Evolutionary conservation across 2,329 filamentous ascomycete species (phyloP).

Genomic region (Aspergillus aculeatus): DNA sequence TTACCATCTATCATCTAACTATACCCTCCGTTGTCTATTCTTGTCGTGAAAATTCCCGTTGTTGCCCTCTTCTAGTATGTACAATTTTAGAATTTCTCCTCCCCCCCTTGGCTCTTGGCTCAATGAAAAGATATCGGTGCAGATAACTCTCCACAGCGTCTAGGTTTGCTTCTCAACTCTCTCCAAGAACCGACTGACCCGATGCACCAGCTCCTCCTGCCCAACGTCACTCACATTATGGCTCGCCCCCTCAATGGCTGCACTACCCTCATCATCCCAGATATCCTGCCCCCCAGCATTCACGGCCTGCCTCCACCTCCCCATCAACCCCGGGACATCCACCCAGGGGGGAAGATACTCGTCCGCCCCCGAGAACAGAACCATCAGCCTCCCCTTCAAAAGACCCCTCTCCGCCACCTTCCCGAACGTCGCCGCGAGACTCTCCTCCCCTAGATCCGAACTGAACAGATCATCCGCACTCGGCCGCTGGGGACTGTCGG

Average conservation of each 20-base stretch:
- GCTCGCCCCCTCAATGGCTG: slow-evolving; percentile 48
- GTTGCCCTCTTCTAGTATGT: not conserved
- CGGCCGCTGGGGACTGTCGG: slow-evolving; percentile 52
- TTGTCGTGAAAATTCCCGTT: not conserved
- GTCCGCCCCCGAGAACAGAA: slow-evolving; percentile 49
- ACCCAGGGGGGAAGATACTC: slow-evolving; percentile 46
- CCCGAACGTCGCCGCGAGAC: slow-evolving; percentile 65
- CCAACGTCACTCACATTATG: slow-evolving; percentile 52
- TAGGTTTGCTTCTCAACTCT: slow-evolving; percentile 17
- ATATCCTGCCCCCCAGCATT: slow-evolving; percentile 32
- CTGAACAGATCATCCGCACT: slow-evolving; percentile 87
- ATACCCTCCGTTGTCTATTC: slow-evolving; percentile 1
- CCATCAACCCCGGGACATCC: slow-evolving; percentile 45
- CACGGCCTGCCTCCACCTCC: slow-evolving; percentile 46
- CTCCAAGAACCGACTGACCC: slow-evolving; percentile 35
- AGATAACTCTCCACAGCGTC: not conserved
- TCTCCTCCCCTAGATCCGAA: slow-evolving; percentile 65
- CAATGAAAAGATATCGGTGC: not conserved
- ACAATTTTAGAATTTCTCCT: not conserved
- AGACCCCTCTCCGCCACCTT: slow-evolving; percentile 39
- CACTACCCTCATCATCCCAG: slow-evolving; percentile 51
- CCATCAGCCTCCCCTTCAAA: slow-evolving; percentile 41
- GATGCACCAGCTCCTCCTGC: slow-evolving; percentile 43
- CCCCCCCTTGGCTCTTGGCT: not conserved
- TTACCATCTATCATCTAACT: slow-evolving; percentile 3